Evolutionary conservation across 2,329 filamentous ascomycete species (phyloP), one percentile per base, ranked within the genome.

Genomic region (Cyanodermella asteris): DNA sequence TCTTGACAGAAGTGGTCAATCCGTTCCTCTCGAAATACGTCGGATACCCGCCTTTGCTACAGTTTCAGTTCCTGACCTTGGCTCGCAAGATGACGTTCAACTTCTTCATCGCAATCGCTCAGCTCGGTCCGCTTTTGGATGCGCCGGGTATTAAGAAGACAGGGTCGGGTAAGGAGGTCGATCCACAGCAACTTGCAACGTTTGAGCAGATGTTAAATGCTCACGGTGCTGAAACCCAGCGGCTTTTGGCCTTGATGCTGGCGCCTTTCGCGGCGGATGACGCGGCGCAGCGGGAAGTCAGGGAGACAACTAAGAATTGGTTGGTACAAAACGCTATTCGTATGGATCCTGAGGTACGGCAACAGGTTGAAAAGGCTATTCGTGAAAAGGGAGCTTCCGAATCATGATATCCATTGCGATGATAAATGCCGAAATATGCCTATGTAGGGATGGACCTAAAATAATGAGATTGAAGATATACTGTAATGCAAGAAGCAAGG

Each of bases 311-410:
- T 50, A 75, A 72, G 48, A 77, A 87, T 39, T 91, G 80, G 62
- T 55, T 94, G 36, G 69, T 93, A 25, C 70, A 90, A 45, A 90
- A 90, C 42, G 82, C 72, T 9, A 74, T 90, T 31, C 62, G 68
- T 35, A 67, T 64, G 23, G 76, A 84, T 46, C 72, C 71, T 1
- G 77, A 84, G 50, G 84, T 94, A 6, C n/a, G n/a, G n/a, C n/a
- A n/a, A n/a, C n/a, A n/a, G n/a, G n/a, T n/a, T n/a, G n/a, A n/a
- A n/a, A n/a, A n/a, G n/a, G n/a, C n/a, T n/a, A n/a, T n/a, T n/a
- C n/a, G n/a, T n/a, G n/a, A n/a, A n/a, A n/a, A n/a, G n/a, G n/a
- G n/a, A n/a, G n/a, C n/a, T n/a, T n/a, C n/a, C n/a, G n/a, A n/a
- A n/a, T n/a, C n/a, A n/a, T n/a, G n/a, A n/a, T n/a, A n/a, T n/a